A percentile compares a stretch with the other conserved stretches of the same genome.
These are phyloP conservation scores for Rhodosporidiobolus sp. DNA, from an alignment of 768 basidiomycete species.

Conservation along the genomic window DNA sequence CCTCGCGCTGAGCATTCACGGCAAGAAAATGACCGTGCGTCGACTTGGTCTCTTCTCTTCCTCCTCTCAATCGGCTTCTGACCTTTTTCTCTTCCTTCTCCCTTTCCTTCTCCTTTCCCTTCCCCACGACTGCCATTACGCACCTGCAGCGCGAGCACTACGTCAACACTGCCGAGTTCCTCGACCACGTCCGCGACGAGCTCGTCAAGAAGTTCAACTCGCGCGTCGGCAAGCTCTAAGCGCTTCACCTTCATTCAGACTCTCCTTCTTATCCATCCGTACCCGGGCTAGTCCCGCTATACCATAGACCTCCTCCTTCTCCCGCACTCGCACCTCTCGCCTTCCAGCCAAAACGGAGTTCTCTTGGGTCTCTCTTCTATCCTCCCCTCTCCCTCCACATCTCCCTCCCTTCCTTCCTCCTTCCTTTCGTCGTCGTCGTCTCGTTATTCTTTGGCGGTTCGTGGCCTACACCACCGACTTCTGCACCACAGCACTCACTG, in stretches of 20 bases:
- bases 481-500: no score
- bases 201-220: constrained; percentile 32
- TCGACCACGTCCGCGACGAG: constrained; percentile 34
- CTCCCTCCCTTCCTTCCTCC: no score
- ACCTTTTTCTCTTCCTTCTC: not conserved
- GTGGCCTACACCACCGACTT: no score
- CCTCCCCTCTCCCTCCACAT: no score
- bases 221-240: constrained; percentile 17
- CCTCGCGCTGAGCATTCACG: constrained; percentile 88
- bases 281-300: no score
- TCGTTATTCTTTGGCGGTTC: no score
- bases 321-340: no score
- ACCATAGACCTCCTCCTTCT: no score
- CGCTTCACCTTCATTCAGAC: not conserved
- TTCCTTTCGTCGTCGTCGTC: no score
- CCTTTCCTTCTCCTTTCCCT: not conserved
- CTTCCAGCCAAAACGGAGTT: no score
- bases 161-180: constrained; percentile 15
- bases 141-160: not conserved
- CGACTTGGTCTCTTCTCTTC: no score
- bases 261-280: not conserved
- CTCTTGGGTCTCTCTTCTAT: no score
- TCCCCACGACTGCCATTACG: not conserved
- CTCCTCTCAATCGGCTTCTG: not conserved
- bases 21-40: constrained; percentile 56